Percentiles rank a stretch among this genome's conserved stretches.
Evolutionary conservation across 2,329 filamentous ascomycete species (phyloP).

Genomic region (Fusarium temperatum): DNA sequence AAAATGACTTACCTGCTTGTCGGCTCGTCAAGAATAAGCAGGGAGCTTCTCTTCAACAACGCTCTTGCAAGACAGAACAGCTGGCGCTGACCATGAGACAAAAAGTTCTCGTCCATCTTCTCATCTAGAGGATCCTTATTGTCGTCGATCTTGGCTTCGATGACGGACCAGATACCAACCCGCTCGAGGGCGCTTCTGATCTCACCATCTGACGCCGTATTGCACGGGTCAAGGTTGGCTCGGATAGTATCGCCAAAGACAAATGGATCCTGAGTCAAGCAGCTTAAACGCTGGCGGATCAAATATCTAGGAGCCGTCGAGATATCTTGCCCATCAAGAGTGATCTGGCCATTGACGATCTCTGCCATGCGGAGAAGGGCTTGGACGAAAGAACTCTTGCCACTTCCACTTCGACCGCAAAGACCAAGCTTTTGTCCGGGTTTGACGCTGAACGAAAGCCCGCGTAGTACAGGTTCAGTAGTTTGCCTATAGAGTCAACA

Average conservation of each 20-base stretch:
- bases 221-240: constrained; percentile 59
- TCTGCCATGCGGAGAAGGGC: constrained; percentile 60
- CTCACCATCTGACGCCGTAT: constrained; percentile 49
- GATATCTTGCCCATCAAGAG: constrained; percentile 56
- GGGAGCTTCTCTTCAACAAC: constrained; percentile 39
- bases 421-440: constrained; percentile 52
- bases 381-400: constrained; percentile 52
- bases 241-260: constrained; percentile 59
- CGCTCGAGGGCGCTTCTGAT: constrained; percentile 57
- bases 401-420: constrained; percentile 57
- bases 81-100: constrained; percentile 48
- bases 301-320: constrained; percentile 37
- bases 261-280: constrained; percentile 63
- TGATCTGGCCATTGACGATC: constrained; percentile 53
- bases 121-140: constrained; percentile 42
- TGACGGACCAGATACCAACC: constrained; percentile 56
- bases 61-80: constrained; percentile 47
- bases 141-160: constrained; percentile 52
- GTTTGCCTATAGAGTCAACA: constrained; percentile 33
- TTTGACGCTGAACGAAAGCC: constrained; percentile 45
- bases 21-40: constrained; percentile 51
- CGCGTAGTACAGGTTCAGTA: constrained; percentile 41
- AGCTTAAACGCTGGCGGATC: constrained; percentile 50
- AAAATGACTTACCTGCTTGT: constrained; percentile 47
- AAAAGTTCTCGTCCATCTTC: constrained; percentile 49